Conservation (phyloP, 2,329 filamentous ascomycete genomes). For the Bisporella sp. region DNA sequence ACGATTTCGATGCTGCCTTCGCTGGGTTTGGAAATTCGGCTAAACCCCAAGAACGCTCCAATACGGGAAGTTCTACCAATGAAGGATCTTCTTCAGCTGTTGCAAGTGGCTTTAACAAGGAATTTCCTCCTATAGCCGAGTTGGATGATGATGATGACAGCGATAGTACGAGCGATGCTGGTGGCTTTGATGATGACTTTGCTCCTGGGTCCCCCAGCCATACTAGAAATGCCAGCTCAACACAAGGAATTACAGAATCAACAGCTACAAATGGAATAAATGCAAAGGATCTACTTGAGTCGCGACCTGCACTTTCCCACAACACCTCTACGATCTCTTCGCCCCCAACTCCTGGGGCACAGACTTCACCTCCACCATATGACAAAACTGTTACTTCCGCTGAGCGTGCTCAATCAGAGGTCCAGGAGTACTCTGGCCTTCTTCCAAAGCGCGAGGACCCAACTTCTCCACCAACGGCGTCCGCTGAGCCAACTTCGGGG, state of each 20-base stretch:
- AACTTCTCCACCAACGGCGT: constrained; percentile 22
- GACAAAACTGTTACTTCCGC: constrained; percentile 34
- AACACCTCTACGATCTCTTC: constrained; percentile 22
- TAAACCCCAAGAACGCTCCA: constrained; percentile 43
- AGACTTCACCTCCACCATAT: constrained; percentile 52
- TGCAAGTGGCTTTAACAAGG: constrained; percentile 54
- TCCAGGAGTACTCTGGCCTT: constrained; percentile 44
- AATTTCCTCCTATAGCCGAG: constrained; percentile 93
- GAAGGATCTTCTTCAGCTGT: constrained; percentile 38
- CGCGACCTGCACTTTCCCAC: constrained; percentile 20
- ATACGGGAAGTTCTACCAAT: constrained; percentile 29
- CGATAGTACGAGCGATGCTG: constrained; percentile 69
- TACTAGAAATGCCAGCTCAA: constrained; percentile 18
- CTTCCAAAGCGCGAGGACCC: constrained; percentile 48
- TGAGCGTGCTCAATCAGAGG: constrained; percentile 40
- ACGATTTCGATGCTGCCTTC: constrained; percentile 82
- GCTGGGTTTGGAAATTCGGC: constrained; percentile 56
- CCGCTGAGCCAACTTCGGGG: constrained; percentile 20
- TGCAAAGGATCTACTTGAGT: constrained; percentile 23
- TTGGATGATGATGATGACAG: constrained; percentile 68
- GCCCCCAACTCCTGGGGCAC: constrained; percentile 45
- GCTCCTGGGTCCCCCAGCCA: constrained; percentile 46
- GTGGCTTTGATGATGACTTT: constrained; percentile 93
- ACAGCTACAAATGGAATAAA: constrained; percentile 21
- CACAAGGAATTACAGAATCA: constrained; percentile 17